Percentiles rank a stretch among this genome's conserved stretches.
Evolutionary conservation across 192 early-diverging fungal genomes (phyloP).

Genomic region (Coemansia sp.): DNA sequence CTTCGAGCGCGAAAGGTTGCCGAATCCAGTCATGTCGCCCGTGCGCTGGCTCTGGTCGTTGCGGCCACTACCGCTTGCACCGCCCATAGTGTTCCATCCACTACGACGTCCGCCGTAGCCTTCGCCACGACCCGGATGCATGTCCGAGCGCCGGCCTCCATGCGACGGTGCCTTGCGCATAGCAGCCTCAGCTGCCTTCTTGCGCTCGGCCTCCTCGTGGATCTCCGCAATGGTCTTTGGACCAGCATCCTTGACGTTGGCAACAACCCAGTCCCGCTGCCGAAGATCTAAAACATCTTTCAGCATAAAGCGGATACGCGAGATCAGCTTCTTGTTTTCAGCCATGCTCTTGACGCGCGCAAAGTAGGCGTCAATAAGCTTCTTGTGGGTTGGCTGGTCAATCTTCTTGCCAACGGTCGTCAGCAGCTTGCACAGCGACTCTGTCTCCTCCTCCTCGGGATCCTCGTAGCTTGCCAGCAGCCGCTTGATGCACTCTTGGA

Average conservation of each 20-base stretch:
- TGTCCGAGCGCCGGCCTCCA: conserved; percentile 58
- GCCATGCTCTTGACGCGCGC: conserved; percentile 76
- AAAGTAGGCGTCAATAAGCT: conserved; percentile 85
- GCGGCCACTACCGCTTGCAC: conserved; percentile 68
- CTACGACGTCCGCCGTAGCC: conserved; percentile 59
- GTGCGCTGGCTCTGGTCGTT: conserved; percentile 57
- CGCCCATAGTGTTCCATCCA: conserved; percentile 63
- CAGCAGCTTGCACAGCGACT: conserved; percentile 90
- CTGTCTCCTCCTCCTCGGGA: conserved; percentile 94
- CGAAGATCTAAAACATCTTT: conserved; percentile 85
- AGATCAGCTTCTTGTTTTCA: conserved; percentile 65
- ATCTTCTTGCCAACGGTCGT: conserved; percentile 84
- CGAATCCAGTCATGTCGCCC: conserved; percentile 77
- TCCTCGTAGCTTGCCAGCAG: conserved; percentile 70
- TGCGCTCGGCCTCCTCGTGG: conserved; percentile 71
- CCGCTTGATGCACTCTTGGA: conserved; percentile 87
- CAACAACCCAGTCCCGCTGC: conserved; percentile 68
- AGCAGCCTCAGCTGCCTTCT: conserved; percentile 71
- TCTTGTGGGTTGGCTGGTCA: conserved; percentile 59
- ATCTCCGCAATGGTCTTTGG: conserved; percentile 94
- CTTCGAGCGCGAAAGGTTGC: conserved; percentile 65
- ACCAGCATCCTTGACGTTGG: conserved; percentile 61
- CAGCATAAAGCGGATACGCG: conserved; percentile 94
- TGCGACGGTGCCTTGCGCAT: conserved; percentile 66
- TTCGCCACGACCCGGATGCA: conserved; percentile 63